These are phyloP conservation scores for Heterobasidion irregulare DNA, from an alignment of 1,284 basidiomycete species.

Conservation along the genomic window DNA sequence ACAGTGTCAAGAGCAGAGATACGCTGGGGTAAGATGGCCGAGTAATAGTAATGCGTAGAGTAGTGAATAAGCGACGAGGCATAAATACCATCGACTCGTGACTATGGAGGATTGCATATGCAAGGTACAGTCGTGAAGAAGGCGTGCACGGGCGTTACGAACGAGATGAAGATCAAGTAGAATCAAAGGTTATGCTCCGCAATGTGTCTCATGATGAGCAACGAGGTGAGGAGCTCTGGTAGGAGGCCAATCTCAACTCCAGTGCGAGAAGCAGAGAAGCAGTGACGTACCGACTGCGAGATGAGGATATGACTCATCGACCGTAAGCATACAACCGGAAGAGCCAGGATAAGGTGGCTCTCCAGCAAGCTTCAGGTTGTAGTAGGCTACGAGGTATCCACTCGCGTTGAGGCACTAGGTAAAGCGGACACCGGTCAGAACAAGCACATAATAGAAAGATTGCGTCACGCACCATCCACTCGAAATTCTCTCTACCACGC, in stretches of 20 bases:
- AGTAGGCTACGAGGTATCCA: constrained; percentile 47
- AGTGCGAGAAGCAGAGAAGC: constrained; percentile 4
- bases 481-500: constrained; percentile 34
- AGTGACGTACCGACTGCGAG: constrained; percentile 40
- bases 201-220: constrained; percentile 62
- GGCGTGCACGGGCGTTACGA: not conserved
- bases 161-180: too few species aligned
- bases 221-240: constrained; percentile 51
- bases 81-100: not conserved
- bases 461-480: constrained; percentile 47
- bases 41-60: not conserved
- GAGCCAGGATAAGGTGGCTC: constrained; percentile 41
- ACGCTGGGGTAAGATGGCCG: not conserved
- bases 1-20: not conserved
- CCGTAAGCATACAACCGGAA: constrained; percentile 51
- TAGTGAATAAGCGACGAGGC: not conserved
- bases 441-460: not conserved
- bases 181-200: constrained; percentile 36
- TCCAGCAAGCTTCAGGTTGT: constrained; percentile 43
- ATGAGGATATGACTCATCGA: constrained; percentile 51
- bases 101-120: not conserved
- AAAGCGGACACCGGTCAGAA: not conserved
- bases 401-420: constrained; percentile 43
- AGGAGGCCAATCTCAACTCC: constrained; percentile 3
- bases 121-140: not conserved